Evolutionary conservation across 129 eudicot species (phyloP), one percentile per base, ranked within the genome.

Genomic region (Daucus carota): DNA sequence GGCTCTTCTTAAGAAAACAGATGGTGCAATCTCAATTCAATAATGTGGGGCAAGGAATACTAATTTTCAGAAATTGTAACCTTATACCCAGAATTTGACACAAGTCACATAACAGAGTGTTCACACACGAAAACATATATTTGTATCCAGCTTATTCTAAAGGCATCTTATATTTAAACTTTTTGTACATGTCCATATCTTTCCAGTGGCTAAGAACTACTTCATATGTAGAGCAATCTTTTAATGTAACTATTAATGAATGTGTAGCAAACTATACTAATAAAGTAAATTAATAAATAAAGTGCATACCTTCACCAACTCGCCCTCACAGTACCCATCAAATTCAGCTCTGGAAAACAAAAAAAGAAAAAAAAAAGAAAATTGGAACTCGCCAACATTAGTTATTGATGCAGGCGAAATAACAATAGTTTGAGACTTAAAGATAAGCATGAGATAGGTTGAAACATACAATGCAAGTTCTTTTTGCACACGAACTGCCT

Each of bases 281-380:
- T 72, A 33, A 36, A 36, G 3, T 36, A 36, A 2, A 36, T 36
- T 36, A 36, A 36, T 36, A 5, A 36, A 42, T n/a, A 63, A 74
- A 45, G 31, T 34, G 28, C 82, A 66, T 83, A 92, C 97, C 97
- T 92, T 92, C 59, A 92, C 86, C 65, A 90, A 88, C 81, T 90
- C 97, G 14, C 89, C 93, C 80, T 92, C 93, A 81, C 97, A 92
- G 73, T 92, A 92, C 33, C 97, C 97, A 88, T 92, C 97, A 85
- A 92, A 92, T 80, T 92, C 97, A 33, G 97, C 96, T 83, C 96
- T 92, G 90, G 82, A 83, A 80, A 45, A n/a, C 40, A 75, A 31
- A 75, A 18, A 50, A 62, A 43, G 31, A 57, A 45, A n/a, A 33
- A 75, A 31, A 75, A 18, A 50, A 62, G 38, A 31, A 57, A 47